Conservation (phyloP, 768 basidiomycete genomes). For the Lentinula guzmanii region DNA sequence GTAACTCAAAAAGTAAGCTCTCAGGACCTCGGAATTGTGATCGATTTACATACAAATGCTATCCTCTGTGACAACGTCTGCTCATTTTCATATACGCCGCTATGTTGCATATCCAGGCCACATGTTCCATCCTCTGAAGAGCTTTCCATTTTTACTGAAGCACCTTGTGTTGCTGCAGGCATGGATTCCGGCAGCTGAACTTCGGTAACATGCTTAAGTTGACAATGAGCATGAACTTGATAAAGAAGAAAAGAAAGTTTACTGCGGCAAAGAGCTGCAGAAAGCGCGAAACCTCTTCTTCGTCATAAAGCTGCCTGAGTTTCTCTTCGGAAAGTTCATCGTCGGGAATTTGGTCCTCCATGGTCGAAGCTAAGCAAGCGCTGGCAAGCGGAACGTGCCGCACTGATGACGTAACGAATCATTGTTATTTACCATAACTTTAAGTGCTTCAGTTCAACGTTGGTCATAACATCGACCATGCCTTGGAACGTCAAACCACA, state of each 20-base stretch:
- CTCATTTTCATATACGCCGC: background rate
- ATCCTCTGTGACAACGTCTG: slow-evolving; percentile 19
- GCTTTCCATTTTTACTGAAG: background rate
- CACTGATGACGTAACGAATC: too few species aligned
- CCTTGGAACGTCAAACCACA: too few species aligned
- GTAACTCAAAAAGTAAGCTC: background rate
- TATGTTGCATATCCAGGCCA: background rate
- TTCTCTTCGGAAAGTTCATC: slow-evolving; percentile 41
- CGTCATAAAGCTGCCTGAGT: slow-evolving; percentile 53
- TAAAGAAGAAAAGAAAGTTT: slow-evolving; percentile 13
- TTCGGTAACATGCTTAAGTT: slow-evolving; percentile 52
- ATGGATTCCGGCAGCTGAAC: slow-evolving; percentile 29
- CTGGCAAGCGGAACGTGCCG: too few species aligned
- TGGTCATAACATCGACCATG: too few species aligned
- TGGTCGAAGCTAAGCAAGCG: background rate
- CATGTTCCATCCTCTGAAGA: background rate
- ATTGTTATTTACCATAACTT: too few species aligned
- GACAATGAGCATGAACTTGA: background rate
- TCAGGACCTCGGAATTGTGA: background rate
- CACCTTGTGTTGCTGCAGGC: slow-evolving; percentile 3
- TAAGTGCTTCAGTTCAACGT: too few species aligned
- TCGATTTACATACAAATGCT: slow-evolving; percentile 17
- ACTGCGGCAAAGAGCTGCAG: slow-evolving; percentile 57
- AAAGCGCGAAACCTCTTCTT: slow-evolving; percentile 59
- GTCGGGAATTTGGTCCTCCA: background rate